Evolutionary conservation across 441 rosid species (phyloP).

Genomic region (Eutrema salsugineum): DNA sequence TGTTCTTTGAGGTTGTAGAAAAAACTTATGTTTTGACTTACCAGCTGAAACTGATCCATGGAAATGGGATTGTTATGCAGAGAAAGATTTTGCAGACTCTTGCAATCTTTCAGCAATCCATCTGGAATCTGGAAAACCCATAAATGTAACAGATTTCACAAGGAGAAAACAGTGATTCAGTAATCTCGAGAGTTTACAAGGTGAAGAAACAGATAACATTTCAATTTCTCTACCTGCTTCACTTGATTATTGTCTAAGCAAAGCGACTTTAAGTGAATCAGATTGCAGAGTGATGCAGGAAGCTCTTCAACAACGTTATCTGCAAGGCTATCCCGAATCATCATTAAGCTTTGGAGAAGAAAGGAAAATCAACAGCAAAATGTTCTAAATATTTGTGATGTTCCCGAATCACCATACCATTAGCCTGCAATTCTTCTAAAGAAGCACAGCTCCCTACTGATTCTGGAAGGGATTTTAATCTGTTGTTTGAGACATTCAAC

Average conservation of each 20-base stretch:
- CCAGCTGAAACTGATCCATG: constrained; percentile 96
- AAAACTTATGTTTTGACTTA: constrained; percentile 19
- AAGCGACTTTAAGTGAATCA: constrained; percentile 74
- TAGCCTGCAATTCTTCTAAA: constrained; percentile 86
- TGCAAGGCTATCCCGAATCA: constrained; percentile 41
- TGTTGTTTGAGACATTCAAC: constrained; percentile 84
- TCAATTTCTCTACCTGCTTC: constrained; percentile 53
- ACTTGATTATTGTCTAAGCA: constrained; percentile 68
- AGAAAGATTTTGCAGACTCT: constrained; percentile 81
- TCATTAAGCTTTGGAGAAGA: constrained; percentile 26
- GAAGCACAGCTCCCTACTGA: constrained; percentile 94
- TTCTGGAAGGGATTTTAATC: constrained; percentile 83
- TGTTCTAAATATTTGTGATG: background rate
- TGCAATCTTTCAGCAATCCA: constrained; percentile 77
- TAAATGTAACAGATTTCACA: background rate
- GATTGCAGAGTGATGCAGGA: constrained; percentile 78
- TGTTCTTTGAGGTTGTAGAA: background rate
- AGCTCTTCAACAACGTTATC: constrained; percentile 77
- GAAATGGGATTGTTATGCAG: constrained; percentile 85
- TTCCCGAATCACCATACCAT: constrained; percentile 45
- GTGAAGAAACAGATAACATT: background rate
- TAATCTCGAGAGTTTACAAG: background rate
- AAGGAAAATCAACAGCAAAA: background rate
- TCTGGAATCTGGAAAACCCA: constrained; percentile 60
- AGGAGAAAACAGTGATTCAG: background rate